Percentiles rank a stretch among this genome's conserved stretches.
Conservation (phyloP, 805 yeast species). For the Starmerella vitae region DNA sequence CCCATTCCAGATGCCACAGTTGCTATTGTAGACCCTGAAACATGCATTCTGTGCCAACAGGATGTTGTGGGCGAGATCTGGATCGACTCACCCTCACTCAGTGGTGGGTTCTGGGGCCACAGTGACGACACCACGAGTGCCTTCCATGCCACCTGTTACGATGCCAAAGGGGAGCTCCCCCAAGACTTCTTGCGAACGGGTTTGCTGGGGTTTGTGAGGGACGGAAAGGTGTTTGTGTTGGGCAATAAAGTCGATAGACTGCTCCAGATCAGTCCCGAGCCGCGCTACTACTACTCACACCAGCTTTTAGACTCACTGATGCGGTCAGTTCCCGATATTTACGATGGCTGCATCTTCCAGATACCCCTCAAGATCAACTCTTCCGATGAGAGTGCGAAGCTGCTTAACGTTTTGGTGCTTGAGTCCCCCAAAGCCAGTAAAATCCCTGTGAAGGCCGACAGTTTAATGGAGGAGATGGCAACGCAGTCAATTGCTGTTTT, state of each 20-base stretch:
- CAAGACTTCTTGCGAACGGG: conserved; percentile 84
- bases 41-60: conserved; percentile 54
- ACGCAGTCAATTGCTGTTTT: conserved; percentile 34
- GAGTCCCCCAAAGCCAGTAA: conserved; percentile 45
- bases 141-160: conserved; percentile 70
- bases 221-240: conserved; percentile 76
- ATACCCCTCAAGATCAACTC: conserved; percentile 37
- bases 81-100: conserved; percentile 86
- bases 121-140: conserved; percentile 55
- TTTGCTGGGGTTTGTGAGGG: conserved; percentile 69
- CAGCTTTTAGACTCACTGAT: conserved; percentile 79
- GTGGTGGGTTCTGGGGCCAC: conserved; percentile 78
- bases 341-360: conserved; percentile 88
- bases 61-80: conserved; percentile 90
- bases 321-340: conserved; percentile 62
- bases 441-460: conserved; percentile 32
- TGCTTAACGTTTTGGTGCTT: conserved; percentile 63
- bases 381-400: conserved; percentile 44
- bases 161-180: conserved; percentile 54
- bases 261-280: conserved; percentile 17
- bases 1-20: conserved; percentile 90
- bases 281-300: conserved; percentile 65
- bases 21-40: conserved; percentile 91
- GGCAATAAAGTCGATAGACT: conserved; percentile 89
- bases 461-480: conserved; percentile 41